These are phyloP conservation scores for Podospora anserina DNA, from an alignment of 495 filamentous ascomycete genomes.

Conservation along the genomic window DNA sequence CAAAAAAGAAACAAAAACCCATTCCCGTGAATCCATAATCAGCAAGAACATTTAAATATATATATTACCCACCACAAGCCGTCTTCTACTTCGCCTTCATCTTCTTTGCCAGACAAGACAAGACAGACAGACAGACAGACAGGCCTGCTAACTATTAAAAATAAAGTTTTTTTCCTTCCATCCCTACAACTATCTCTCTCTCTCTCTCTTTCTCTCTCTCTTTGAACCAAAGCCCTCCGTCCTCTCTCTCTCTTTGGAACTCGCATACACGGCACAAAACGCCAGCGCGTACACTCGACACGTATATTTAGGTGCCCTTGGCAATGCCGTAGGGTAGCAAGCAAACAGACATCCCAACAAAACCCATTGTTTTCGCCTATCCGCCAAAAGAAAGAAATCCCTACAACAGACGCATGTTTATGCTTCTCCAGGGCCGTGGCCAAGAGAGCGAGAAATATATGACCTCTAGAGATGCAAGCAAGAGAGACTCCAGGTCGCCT, in stretches of 20 bases:
- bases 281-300: too few species aligned
- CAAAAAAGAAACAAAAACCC: too few species aligned
- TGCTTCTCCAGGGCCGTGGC: slow-evolving; percentile 3
- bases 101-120: too few species aligned
- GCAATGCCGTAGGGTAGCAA: background rate
- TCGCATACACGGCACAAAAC: too few species aligned
- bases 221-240: background rate
- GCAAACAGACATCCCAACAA: background rate
- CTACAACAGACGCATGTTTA: background rate
- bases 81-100: background rate
- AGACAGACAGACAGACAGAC: background rate
- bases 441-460: background rate
- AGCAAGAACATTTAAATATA: background rate
- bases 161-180: background rate
- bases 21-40: background rate
- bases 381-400: background rate
- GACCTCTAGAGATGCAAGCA: slow-evolving; percentile 1
- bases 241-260: background rate
- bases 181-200: background rate
- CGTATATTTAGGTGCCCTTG: too few species aligned
- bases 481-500: background rate
- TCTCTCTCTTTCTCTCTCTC: background rate
- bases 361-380: background rate
- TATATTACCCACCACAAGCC: background rate
- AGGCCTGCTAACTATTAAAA: background rate